These are phyloP conservation scores for Colletotrichum gloeosporioides DNA, from an alignment of 2,329 filamentous ascomycete genomes.

Conservation along the genomic window DNA sequence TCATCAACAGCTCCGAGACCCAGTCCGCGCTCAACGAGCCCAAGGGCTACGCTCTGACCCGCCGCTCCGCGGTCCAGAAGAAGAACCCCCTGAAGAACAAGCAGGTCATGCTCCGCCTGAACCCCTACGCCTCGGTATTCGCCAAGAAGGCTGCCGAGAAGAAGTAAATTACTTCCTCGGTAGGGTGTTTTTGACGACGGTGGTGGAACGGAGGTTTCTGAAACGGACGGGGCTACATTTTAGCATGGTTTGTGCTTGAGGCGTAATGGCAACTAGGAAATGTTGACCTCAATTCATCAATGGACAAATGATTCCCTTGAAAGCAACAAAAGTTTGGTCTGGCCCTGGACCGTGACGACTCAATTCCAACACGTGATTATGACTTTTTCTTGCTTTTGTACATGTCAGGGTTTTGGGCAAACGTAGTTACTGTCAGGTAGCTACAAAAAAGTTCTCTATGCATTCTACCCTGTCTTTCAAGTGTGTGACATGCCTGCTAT, in stretches of 20 bases:
- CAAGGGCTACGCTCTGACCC: slow-evolving; percentile 88
- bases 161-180: slow-evolving; percentile 25
- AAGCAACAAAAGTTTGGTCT: slow-evolving; percentile 2
- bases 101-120: slow-evolving; percentile 97
- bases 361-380: slow-evolving; percentile 16
- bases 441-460: slow-evolving; percentile 9
- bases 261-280: slow-evolving; percentile 26
- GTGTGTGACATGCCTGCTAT: background rate
- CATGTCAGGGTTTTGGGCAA: background rate
- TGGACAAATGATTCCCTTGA: slow-evolving; percentile 27
- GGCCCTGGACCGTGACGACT: slow-evolving; percentile 13
- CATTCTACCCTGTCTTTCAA: background rate
- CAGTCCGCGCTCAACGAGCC: slow-evolving; percentile 93
- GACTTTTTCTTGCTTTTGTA: slow-evolving; percentile 10
- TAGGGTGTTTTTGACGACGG: slow-evolving; percentile 7
- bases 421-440: slow-evolving; percentile 15
- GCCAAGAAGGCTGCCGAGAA: slow-evolving; percentile 72
- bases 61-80: slow-evolving; percentile 94
- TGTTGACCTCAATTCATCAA: slow-evolving; percentile 27
- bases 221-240: slow-evolving; percentile 24
- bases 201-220: slow-evolving; percentile 16
- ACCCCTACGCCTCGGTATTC: slow-evolving; percentile 95
- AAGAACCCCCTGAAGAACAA: slow-evolving; percentile 99
- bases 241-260: slow-evolving; percentile 26
- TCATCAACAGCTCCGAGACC: slow-evolving; percentile 99